phyloP scores from a whole-genome alignment of 768 basidiomycete species.

The Auriscalpium vulgare region DNA sequence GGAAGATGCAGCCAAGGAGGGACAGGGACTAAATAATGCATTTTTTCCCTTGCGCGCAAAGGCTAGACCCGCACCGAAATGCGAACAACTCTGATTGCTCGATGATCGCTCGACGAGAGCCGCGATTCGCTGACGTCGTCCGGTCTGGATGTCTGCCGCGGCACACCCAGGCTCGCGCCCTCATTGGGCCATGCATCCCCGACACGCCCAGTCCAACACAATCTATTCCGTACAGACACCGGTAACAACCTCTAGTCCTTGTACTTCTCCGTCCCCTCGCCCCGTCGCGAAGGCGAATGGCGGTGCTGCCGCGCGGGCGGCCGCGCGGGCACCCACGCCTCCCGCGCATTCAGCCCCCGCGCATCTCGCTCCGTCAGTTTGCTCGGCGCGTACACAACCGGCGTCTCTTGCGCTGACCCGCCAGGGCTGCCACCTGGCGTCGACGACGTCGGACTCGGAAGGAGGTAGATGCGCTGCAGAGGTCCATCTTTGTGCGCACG shows the following conservation, averaged over 20 bases:
- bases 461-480: constrained; percentile 56
- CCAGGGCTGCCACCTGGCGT: constrained; percentile 15
- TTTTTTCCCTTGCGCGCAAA: neutral
- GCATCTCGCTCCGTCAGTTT: constrained; percentile 47
- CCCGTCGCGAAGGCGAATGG: constrained; percentile 24
- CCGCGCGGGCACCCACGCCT: constrained; percentile 50
- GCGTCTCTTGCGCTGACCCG: neutral
- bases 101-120: neutral
- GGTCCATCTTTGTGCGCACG: constrained; percentile 18
- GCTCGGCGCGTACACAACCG: constrained; percentile 60
- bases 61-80: neutral
- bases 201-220: too few relatives aligned
- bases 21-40: neutral
- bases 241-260: constrained; percentile 3
- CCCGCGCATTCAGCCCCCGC: constrained; percentile 42
- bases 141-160: too few relatives aligned
- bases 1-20: neutral
- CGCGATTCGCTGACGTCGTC: too few relatives aligned
- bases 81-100: neutral
- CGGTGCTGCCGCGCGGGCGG: constrained; percentile 20
- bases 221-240: too few relatives aligned
- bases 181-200: too few relatives aligned
- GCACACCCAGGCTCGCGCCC: too few relatives aligned
- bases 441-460: constrained; percentile 33
- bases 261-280: constrained; percentile 18